Base-by-base conservation (phyloP, 208 protist species). In the Borovskyia barvae region DNA sequence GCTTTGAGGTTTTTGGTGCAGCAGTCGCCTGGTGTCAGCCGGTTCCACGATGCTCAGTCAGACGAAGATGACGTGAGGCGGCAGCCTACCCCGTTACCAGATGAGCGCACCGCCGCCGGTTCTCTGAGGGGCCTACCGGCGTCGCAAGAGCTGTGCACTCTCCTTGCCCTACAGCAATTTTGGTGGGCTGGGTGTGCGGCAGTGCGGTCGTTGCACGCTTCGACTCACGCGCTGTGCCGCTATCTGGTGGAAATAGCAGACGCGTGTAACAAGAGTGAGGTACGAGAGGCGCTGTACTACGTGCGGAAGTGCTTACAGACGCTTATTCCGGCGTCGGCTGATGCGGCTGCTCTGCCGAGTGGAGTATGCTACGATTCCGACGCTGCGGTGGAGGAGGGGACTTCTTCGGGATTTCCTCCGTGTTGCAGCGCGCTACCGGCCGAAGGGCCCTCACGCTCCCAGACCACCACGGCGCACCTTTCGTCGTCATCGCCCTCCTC, bases 151-250 rank as follows among this genome's bases (percentile, higher is more conserved):
- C 14, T 58, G 17, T 20, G 19, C 29, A 77, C 75, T 66, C 48
- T 89, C 20, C 32, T 85, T 2, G 74, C 79, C 6, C 35, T 85
- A 8, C 75, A 90, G 36, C 53, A 66, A 26, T 85, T 93, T 49
- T 83, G 80, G 77, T 83, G 78, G 82, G 77, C 85, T 35, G 86
- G 82, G 30, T 74, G 78, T 52, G 37, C 40, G 7, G 30, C 68
- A 1, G 67, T 55, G 2, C 46, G 46, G 1, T 47, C 32, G 0
- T 37, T 93, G 48, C 58, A 72, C 35, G 2, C 29, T 3, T 53
- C 64, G 3, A 37, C 69, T 28, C 43, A 9, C 4, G 30, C 39
- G 11, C 48, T 93, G 17, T 35, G 53, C 22, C 8, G 51, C 12
- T 40, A 61, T 2, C 28, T 89, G n/a, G 35, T 33, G 19, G 53